Evolutionary conservation across 495 filamentous ascomycete species (phyloP).

Genomic region (Acidomyces sp.): DNA sequence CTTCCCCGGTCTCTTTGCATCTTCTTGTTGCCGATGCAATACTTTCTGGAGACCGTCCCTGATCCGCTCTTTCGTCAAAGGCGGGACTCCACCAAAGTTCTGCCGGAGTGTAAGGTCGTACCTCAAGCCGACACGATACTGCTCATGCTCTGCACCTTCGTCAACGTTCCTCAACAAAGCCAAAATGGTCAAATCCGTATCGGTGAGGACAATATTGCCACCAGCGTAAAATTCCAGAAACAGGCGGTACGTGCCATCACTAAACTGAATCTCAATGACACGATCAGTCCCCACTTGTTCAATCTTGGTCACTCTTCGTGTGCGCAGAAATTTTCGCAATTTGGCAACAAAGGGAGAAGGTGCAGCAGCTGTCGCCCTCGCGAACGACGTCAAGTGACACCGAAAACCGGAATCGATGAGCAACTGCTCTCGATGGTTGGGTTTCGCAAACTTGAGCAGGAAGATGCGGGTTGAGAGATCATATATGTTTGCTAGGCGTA

Average conservation of each 20-base stretch:
- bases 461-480: slow-evolving; percentile 83
- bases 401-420: slow-evolving; percentile 92
- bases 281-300: slow-evolving; percentile 85
- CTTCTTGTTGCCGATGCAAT: slow-evolving; percentile 40
- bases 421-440: slow-evolving; percentile 71
- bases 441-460: slow-evolving; percentile 82
- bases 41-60: slow-evolving; percentile 54
- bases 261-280: slow-evolving; percentile 84
- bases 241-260: slow-evolving; percentile 73
- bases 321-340: slow-evolving; percentile 76
- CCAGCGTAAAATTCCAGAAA: slow-evolving; percentile 92
- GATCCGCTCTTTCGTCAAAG: slow-evolving; percentile 59
- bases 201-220: slow-evolving; percentile 90
- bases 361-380: slow-evolving; percentile 65
- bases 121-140: slow-evolving; percentile 55
- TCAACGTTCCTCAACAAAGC: slow-evolving; percentile 70
- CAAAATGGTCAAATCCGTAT: slow-evolving; percentile 63
- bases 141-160: slow-evolving; percentile 59
- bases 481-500: slow-evolving; percentile 87
- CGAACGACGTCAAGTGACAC: slow-evolving; percentile 83
- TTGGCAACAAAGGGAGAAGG: slow-evolving; percentile 73
- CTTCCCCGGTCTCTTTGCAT: slow-evolving; percentile 40
- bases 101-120: slow-evolving; percentile 75
- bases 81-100: slow-evolving; percentile 61
- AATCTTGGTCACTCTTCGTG: slow-evolving; percentile 66